Percentiles rank a stretch among this genome's conserved stretches.
phyloP scores from a whole-genome alignment of 768 basidiomycete species.

The Lactifluus volemus region DNA sequence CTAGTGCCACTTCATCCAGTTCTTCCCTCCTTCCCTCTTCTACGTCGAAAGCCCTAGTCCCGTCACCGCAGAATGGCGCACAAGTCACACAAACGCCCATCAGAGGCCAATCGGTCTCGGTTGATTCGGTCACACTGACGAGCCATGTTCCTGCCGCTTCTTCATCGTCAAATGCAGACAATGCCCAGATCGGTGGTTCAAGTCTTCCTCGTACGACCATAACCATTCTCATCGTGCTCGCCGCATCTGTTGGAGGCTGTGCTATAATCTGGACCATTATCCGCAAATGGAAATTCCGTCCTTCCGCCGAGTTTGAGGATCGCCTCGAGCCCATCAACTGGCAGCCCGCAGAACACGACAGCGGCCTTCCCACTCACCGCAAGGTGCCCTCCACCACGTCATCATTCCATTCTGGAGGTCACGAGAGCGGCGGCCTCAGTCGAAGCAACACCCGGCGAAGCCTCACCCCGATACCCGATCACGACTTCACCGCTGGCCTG shows the following conservation, averaged over 20 bases:
- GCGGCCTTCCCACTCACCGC: slow-evolving; percentile 38
- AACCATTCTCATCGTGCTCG: slow-evolving; percentile 64
- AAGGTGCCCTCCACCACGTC: slow-evolving; percentile 54
- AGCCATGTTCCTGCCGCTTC: slow-evolving; percentile 17
- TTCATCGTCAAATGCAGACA: slow-evolving; percentile 22
- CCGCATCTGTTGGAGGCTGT: slow-evolving; percentile 55
- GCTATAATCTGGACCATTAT: slow-evolving; percentile 81
- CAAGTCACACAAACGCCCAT: slow-evolving; percentile 16
- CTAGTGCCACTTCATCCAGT: slow-evolving; percentile 13
- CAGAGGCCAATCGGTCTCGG: slow-evolving; percentile 12
- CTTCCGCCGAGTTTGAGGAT: slow-evolving; percentile 71
- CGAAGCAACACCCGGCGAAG: slow-evolving; percentile 21
- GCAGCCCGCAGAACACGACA: slow-evolving; percentile 53
- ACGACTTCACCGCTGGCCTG: slow-evolving; percentile 65
- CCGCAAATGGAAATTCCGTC: slow-evolving; percentile 86
- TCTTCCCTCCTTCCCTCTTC: slow-evolving; percentile 10
- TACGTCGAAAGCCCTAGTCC: slow-evolving; percentile 11
- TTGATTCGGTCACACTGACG: slow-evolving; percentile 21
- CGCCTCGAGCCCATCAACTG: slow-evolving; percentile 86
- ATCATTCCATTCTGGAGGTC: slow-evolving; percentile 54
- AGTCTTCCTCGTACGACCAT: slow-evolving; percentile 36
- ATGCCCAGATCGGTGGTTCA: slow-evolving; percentile 32
- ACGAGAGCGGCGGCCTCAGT: slow-evolving; percentile 20
- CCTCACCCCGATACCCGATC: slow-evolving; percentile 49
- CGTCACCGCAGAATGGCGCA: slow-evolving; percentile 21